A percentile compares a stretch with the other conserved stretches of the same genome.
phyloP scores from a whole-genome alignment of 495 filamentous ascomycete genomes.

The Podospora sp. region DNA sequence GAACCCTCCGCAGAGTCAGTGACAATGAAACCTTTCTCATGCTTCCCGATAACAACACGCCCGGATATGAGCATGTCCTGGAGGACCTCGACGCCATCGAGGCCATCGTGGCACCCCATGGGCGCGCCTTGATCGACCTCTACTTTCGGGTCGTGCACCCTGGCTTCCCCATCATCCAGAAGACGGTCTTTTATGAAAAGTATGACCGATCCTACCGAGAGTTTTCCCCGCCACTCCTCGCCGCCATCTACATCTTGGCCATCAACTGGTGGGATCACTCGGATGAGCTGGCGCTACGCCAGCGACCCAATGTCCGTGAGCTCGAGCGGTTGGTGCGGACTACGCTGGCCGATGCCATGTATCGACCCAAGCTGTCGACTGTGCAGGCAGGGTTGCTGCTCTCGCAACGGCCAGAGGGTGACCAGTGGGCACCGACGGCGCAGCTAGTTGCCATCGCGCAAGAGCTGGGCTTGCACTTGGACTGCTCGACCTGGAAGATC shows the following conservation, averaged over 20 bases:
- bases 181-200: constrained; percentile 83
- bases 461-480: constrained; percentile 83
- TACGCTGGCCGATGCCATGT: constrained; percentile 74
- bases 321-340: constrained; percentile 77
- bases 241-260: constrained; percentile 87
- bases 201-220: constrained; percentile 74
- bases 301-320: constrained; percentile 71
- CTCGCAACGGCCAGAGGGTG: constrained; percentile 83
- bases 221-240: constrained; percentile 81
- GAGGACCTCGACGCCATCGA: constrained; percentile 80
- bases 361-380: constrained; percentile 85
- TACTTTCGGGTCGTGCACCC: constrained; percentile 90
- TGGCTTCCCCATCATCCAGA: constrained; percentile 86
- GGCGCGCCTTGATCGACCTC: constrained; percentile 76
- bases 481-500: constrained; percentile 86
- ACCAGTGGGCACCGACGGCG: constrained; percentile 83
- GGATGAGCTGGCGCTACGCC: constrained; percentile 61
- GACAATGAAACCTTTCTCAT: constrained; percentile 83
- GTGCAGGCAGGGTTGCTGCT: constrained; percentile 89
- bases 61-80: constrained; percentile 60
- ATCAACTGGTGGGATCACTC: constrained; percentile 87
- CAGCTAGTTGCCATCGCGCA: constrained; percentile 81
- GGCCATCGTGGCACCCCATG: constrained; percentile 78
- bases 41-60: constrained; percentile 65
- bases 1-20: constrained; percentile 77